Percentiles rank a stretch among this genome's conserved stretches.
phyloP scores from a whole-genome alignment of 177 flowering plant species.

The Telopea speciosissima region DNA sequence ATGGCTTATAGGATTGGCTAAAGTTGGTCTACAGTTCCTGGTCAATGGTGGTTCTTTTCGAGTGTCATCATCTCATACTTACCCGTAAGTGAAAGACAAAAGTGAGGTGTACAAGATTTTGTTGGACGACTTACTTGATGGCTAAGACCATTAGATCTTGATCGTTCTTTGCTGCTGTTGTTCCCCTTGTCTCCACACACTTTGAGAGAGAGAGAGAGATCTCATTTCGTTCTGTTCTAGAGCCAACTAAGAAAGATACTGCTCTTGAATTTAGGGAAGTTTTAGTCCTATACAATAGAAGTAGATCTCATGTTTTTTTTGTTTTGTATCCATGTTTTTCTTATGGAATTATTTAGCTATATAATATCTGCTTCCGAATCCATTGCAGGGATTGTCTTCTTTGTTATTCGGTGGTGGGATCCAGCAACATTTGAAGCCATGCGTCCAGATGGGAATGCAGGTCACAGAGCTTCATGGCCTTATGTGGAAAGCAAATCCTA shows the following conservation, averaged over 20 bases:
- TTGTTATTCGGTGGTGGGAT: conserved; percentile 97
- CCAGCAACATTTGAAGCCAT: conserved; percentile 77
- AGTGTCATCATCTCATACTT: background rate
- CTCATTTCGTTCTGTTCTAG: background rate
- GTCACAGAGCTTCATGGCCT: conserved; percentile 78
- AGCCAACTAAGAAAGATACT: background rate
- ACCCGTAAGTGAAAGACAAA: background rate
- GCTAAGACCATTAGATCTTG: background rate
- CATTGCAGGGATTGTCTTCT: conserved; percentile 76
- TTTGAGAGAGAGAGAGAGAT: background rate
- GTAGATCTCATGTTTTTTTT: background rate
- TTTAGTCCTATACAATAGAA: too few relatives aligned
- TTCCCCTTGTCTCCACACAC: too few relatives aligned
- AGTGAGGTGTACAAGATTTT: background rate
- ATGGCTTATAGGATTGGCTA: background rate
- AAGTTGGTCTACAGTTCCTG: background rate
- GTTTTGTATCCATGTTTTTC: too few relatives aligned
- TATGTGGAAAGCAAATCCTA: conserved; percentile 65
- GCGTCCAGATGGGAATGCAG: conserved; percentile 64
- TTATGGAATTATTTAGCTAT: background rate
- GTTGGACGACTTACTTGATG: background rate
- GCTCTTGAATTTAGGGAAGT: background rate
- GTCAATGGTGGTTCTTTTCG: background rate
- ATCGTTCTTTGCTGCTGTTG: background rate
- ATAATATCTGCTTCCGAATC: background rate